phyloP scores from a whole-genome alignment of 192 early-diverging fungal species.

The Mortierella claussenii region DNA sequence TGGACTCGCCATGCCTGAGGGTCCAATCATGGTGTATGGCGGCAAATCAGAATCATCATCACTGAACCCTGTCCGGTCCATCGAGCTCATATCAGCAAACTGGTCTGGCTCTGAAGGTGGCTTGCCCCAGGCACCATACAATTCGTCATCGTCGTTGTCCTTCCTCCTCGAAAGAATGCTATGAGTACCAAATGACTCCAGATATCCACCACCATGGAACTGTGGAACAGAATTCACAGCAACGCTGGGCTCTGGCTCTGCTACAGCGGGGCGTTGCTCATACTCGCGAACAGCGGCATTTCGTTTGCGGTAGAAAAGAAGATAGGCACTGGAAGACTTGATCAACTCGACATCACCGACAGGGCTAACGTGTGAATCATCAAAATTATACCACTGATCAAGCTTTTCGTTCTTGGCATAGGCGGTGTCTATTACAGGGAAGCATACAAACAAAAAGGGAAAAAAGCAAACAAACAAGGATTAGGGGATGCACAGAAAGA shows the following conservation, averaged over 20 bases:
- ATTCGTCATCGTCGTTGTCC: constrained; percentile 6
- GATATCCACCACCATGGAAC: background rate
- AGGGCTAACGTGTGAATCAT: constrained; percentile 75
- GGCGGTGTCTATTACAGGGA: constrained; percentile 61
- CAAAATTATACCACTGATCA: constrained; percentile 85
- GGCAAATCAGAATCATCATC: constrained; percentile 13
- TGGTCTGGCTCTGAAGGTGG: constrained; percentile 7
- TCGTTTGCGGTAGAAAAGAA: constrained; percentile 43
- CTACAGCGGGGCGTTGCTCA: constrained; percentile 13
- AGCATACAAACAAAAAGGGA: background rate
- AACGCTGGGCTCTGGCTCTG: background rate
- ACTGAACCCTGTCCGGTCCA: no score
- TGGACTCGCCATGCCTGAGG: constrained; percentile 28
- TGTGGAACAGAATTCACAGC: background rate
- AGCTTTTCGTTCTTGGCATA: constrained; percentile 71
- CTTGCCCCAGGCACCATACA: constrained; percentile 30
- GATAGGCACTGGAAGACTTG: constrained; percentile 45
- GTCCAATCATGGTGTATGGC: constrained; percentile 17
- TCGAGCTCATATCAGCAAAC: no score
- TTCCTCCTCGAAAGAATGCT: background rate
- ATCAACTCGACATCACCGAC: constrained; percentile 31
- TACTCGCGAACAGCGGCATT: constrained; percentile 36
- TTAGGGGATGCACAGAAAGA: background rate
- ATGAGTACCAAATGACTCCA: background rate
- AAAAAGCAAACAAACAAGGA: background rate